Conservation (phyloP, 306 rosid species). For the Ochetophila trinervis region DNA sequence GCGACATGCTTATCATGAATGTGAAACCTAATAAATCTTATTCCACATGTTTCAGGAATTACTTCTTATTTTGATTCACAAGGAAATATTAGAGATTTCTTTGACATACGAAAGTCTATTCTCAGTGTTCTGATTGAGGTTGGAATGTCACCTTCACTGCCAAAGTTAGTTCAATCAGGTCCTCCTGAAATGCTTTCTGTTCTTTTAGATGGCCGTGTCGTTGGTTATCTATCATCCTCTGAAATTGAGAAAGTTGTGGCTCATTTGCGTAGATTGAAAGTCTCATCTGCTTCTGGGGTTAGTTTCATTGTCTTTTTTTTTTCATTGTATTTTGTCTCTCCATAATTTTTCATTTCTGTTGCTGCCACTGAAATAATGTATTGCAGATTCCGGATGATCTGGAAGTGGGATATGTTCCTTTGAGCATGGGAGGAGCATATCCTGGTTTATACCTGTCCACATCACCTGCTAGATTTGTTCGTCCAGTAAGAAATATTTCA, state of each 20-base stretch:
- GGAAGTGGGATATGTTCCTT: constrained; percentile 92
- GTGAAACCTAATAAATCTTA: constrained; percentile 3
- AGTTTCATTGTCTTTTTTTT: constrained; percentile 22
- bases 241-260: constrained; percentile 82
- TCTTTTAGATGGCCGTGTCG: constrained; percentile 77
- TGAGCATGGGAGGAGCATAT: constrained; percentile 86
- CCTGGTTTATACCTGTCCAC: constrained; percentile 87
- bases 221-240: constrained; percentile 61
- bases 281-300: constrained; percentile 61
- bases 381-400: constrained; percentile 82
- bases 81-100: constrained; percentile 63
- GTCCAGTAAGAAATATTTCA: constrained; percentile 82
- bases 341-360: constrained; percentile 1
- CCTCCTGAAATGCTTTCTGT: constrained; percentile 75
- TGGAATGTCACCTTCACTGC: constrained; percentile 68
- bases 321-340: neutral
- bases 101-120: constrained; percentile 46
- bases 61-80: constrained; percentile 77
- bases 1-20: neutral
- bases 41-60: constrained; percentile 50
- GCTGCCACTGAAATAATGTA: constrained; percentile 20
- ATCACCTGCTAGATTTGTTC: constrained; percentile 75
- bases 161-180: constrained; percentile 64
- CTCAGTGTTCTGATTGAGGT: constrained; percentile 45
- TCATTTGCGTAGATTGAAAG: constrained; percentile 67